Evolutionary conservation across 352 stramenopile genomes (phyloP).

Genomic region (Pythium catenulatum): DNA sequence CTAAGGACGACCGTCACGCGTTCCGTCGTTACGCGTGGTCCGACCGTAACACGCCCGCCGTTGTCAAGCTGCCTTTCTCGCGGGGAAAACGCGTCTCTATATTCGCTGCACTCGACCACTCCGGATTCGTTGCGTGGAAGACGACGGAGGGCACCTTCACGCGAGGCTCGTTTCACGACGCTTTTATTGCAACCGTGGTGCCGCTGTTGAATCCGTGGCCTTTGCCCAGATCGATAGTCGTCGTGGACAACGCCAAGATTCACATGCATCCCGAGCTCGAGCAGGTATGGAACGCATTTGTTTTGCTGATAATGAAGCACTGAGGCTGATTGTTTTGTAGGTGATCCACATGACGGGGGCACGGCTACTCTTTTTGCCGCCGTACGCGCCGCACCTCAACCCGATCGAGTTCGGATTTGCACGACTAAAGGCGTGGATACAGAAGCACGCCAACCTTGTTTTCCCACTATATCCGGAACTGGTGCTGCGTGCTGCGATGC

Average conservation of each 20-base stretch:
- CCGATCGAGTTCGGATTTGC: conserved; percentile 43
- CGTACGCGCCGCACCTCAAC: conserved; percentile 49
- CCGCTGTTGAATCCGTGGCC: conserved; percentile 30
- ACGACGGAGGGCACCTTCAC: conserved; percentile 51
- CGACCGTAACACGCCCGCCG: neutral
- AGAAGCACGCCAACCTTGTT: neutral
- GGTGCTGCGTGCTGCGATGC: conserved; percentile 15
- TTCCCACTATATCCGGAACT: conserved; percentile 8
- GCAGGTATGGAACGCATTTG: neutral
- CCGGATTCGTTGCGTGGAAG: conserved; percentile 28
- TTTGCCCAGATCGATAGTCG: conserved; percentile 47
- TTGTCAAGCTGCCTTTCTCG: neutral
- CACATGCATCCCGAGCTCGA: conserved; percentile 58
- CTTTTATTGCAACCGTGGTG: neutral
- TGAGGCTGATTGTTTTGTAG: neutral
- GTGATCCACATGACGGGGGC: conserved; percentile 12
- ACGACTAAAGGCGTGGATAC: conserved; percentile 28
- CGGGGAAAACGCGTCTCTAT: conserved; percentile 9
- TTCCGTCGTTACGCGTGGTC: conserved; percentile 5
- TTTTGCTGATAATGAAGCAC: too few species aligned
- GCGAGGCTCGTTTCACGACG: conserved; percentile 28
- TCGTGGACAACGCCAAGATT: conserved; percentile 60
- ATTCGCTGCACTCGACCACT: neutral
- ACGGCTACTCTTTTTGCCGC: conserved; percentile 26
- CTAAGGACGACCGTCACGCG: conserved; percentile 19